A percentile compares a stretch with the other conserved stretches of the same genome.
Conservation (phyloP, 139 green algal genomes). For the Desmodesmus armatus region DNA sequence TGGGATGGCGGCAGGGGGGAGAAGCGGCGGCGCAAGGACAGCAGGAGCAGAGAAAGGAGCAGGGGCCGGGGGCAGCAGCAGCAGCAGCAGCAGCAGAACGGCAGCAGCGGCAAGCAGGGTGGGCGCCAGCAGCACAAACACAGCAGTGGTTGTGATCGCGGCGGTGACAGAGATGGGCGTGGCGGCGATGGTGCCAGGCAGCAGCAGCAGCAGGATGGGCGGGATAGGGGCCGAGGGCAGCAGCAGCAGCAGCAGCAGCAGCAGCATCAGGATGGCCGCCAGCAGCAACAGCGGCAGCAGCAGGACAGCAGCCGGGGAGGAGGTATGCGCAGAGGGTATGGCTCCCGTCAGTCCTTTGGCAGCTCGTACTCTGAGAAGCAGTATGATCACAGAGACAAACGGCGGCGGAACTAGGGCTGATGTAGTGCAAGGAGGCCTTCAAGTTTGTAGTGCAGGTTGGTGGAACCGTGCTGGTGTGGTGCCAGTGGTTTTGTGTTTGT, state of each 20-base stretch:
- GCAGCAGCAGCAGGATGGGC: background rate
- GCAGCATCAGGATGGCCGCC: background rate
- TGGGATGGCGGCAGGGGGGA: background rate
- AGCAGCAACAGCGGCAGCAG: background rate
- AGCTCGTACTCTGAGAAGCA: too few relatives aligned
- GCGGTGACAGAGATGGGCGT: background rate
- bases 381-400: too few relatives aligned
- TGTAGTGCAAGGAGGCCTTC: too few relatives aligned
- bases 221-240: background rate
- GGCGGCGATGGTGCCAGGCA: background rate
- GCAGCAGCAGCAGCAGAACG: constrained; percentile 9
- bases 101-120: too few relatives aligned
- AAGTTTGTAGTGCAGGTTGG: too few relatives aligned
- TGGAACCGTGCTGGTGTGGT: too few relatives aligned
- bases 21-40: background rate
- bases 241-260: constrained; percentile 9
- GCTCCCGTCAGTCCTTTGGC: too few relatives aligned
- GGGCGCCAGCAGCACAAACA: background rate
- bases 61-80: background rate
- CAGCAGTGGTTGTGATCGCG: background rate
- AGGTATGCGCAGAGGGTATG: too few relatives aligned
- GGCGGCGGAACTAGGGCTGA: too few relatives aligned
- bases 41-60: background rate
- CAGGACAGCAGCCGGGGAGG: background rate
- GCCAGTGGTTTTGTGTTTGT: too few relatives aligned